Base-by-base conservation (phyloP, 164 flowering plant genomes). In the Tetracentron sinense region DNA sequence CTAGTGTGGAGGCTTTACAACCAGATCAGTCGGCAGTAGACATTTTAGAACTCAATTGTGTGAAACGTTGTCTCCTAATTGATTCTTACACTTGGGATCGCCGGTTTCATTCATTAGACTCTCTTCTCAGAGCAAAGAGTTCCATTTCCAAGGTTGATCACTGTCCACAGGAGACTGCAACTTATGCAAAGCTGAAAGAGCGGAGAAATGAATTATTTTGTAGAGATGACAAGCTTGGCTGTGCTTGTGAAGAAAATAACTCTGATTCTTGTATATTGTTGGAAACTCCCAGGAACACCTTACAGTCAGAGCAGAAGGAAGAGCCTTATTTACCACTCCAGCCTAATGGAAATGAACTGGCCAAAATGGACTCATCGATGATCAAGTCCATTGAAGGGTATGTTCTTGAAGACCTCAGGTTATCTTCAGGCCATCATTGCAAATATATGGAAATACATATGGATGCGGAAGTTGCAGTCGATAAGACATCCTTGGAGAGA, bases 31-130 rank as follows among this genome's bases (percentile, higher is more conserved):
- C 51, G 25, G 46, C 63, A 52, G 44, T 78, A 2, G 96, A 90
- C 76, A 74, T 92, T 73, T 79, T 90, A 23, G 93, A 90, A 62
- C 78, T 90, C 20, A 90, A 85, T 70, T 81, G 83, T 22, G 61
- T 92, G 76, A 82, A 85, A 58, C 90, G 80, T 44, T 77, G 86
- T 46, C 89, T 92, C 46, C 56, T 88, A 12, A 75, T 92, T 60
- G 85, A 80, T 66, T 82, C 88, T 7, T 81, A 77, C 64, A 78
- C 81, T 71, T 92, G 96, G 98, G 85, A 90, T 75, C 86, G 76
- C 14, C 84, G 83, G 42, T 85, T 92, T 15, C 67, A 67, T 70
- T 74, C 83, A 19, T 68, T 94, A 67, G 83, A 88, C 44, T 78
- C 88, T 57, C 81, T 82, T 23, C 77, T 84, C 31, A 74, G 65